Conservation (phyloP, 108 stramenopile species). For the Nitzschia sp. region DNA sequence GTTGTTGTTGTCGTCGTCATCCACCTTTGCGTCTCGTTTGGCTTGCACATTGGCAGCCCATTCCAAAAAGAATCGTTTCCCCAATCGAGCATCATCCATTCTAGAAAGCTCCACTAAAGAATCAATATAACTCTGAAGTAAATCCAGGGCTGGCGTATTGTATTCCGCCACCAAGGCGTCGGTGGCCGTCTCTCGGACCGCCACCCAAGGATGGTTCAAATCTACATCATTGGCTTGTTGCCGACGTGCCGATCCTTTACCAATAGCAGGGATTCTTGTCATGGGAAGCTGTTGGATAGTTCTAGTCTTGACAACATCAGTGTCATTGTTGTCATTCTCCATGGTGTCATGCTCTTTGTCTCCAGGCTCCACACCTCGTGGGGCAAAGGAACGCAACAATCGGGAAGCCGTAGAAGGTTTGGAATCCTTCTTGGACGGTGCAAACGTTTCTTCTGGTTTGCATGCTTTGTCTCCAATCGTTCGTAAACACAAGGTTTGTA, state of each 20-base stretch:
- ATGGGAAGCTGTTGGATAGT: conserved; percentile 30
- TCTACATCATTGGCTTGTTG: conserved; percentile 78
- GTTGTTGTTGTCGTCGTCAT: conserved; percentile 1
- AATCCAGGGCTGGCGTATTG: conserved; percentile 68
- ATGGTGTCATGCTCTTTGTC: conserved; percentile 12
- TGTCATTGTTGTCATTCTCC: not conserved
- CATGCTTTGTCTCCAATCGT: conserved; percentile 61
- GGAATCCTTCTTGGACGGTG: conserved; percentile 13
- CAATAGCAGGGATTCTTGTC: conserved; percentile 44
- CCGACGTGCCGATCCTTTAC: conserved; percentile 49
- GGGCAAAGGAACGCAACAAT: conserved; percentile 37
- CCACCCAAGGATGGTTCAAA: conserved; percentile 71
- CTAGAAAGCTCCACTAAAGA: conserved; percentile 73
- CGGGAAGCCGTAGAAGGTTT: conserved; percentile 17
- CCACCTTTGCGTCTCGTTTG: not conserved
- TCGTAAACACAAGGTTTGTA: conserved; percentile 60
- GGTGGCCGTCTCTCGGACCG: conserved; percentile 10
- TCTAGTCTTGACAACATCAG: conserved; percentile 11
- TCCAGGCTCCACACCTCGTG: not conserved
- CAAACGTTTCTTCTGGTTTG: conserved; percentile 68
- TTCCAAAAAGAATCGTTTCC: conserved; percentile 67
- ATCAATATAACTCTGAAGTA: conserved; percentile 72
- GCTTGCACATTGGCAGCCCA: conserved; percentile 45
- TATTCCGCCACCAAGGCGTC: conserved; percentile 46
- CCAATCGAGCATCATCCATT: conserved; percentile 69